These are phyloP conservation scores for Thalassiosira hispida DNA, from an alignment of 352 stramenopile genomes.

Conservation along the genomic window DNA sequence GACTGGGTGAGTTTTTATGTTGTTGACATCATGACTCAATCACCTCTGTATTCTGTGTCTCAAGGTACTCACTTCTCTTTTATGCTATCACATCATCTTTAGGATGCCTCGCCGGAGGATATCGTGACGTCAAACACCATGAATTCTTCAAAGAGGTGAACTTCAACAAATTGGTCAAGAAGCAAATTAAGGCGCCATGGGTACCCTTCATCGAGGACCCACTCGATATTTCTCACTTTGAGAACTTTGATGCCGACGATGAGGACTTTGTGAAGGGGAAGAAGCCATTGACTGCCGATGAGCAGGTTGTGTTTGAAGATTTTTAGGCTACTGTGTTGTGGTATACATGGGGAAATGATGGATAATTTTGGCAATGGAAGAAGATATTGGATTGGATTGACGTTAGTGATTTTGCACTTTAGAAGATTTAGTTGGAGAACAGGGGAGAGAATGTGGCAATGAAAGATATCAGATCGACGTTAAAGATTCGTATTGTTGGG, in stretches of 20 bases:
- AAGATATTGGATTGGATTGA: too few species aligned
- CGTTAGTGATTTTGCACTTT: too few species aligned
- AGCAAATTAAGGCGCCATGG: constrained; percentile 61
- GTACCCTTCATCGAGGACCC: constrained; percentile 67
- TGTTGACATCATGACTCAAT: background rate
- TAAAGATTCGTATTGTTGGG: too few species aligned
- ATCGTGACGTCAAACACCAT: constrained; percentile 67
- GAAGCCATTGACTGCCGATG: constrained; percentile 41
- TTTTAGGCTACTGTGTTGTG: constrained; percentile 34
- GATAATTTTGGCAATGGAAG: background rate
- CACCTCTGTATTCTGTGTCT: background rate
- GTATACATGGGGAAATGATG: background rate
- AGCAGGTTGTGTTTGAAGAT: constrained; percentile 68
- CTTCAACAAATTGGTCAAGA: constrained; percentile 54
- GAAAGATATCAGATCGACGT: too few species aligned
- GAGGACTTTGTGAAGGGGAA: constrained; percentile 45
- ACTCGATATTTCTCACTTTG: constrained; percentile 72
- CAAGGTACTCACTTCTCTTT: background rate
- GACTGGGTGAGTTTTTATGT: constrained; percentile 23
- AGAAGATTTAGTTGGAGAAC: too few species aligned
- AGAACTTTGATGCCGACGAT: constrained; percentile 54
- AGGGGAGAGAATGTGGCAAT: too few species aligned
- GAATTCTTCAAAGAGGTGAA: constrained; percentile 62
- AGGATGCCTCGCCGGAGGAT: constrained; percentile 57
- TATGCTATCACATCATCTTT: constrained; percentile 1